Conservation (phyloP, 306 rosid species). For the Lathyrus oleraceus region DNA sequence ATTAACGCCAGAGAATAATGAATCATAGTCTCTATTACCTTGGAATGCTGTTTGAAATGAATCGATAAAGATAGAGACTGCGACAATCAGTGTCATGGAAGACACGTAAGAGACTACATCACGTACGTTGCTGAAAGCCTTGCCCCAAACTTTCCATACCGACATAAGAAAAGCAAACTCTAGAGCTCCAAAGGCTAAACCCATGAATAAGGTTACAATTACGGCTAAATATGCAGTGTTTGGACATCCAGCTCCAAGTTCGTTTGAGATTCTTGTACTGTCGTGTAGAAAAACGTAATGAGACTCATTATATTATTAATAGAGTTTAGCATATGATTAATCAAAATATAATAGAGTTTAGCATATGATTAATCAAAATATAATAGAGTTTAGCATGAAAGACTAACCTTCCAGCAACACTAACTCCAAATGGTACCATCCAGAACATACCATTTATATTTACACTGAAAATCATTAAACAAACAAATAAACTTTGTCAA, state of each 20-base stretch:
- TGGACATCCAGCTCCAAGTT: constrained; percentile 71
- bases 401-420: constrained; percentile 69
- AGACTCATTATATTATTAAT: background rate
- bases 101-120: constrained; percentile 56
- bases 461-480: constrained; percentile 38
- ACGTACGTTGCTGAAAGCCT: constrained; percentile 51
- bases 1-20: too few species aligned
- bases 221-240: constrained; percentile 64
- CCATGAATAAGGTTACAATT: constrained; percentile 46
- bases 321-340: background rate
- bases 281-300: background rate
- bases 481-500: background rate
- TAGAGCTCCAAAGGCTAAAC: constrained; percentile 44
- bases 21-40: background rate
- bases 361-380: background rate
- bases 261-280: constrained; percentile 78
- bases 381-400: background rate
- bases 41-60: constrained; percentile 38
- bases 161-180: constrained; percentile 47
- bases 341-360: background rate
- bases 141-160: constrained; percentile 65
- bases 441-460: constrained; percentile 54
- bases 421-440: constrained; percentile 69
- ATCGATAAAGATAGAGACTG: constrained; percentile 33
- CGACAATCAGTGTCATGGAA: constrained; percentile 50